phyloP scores from a whole-genome alignment of 768 basidiomycete genomes.

The Sporobolomyces phaffii region DNA sequence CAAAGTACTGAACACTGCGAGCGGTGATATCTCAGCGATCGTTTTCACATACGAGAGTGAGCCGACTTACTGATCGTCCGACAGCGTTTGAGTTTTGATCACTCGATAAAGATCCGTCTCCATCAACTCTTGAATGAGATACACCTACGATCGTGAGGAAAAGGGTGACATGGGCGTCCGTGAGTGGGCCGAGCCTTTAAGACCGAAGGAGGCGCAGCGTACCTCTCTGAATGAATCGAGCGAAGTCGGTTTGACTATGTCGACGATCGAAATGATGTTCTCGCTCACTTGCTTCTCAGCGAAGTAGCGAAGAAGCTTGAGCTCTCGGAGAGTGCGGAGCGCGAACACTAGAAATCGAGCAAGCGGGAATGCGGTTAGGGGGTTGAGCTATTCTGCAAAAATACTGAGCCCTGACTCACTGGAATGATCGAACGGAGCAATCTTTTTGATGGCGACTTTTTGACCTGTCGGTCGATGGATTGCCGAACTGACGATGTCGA shows the following conservation, averaged over 20 bases:
- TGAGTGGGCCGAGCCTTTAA: too few species aligned
- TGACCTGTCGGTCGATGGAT: conserved; percentile 68
- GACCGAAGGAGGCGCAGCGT: conserved; percentile 45
- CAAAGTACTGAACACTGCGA: conserved; percentile 70
- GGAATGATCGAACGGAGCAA: conserved; percentile 88
- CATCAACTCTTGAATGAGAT: conserved; percentile 52
- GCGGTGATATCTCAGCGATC: too few species aligned
- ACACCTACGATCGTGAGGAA: too few species aligned
- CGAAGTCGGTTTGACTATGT: conserved; percentile 77
- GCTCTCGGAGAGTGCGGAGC: conserved; percentile 72
- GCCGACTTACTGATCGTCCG: conserved; percentile 89
- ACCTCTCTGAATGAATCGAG: conserved; percentile 81
- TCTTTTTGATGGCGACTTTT: conserved; percentile 92
- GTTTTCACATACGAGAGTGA: too few species aligned
- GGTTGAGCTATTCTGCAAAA: too few species aligned
- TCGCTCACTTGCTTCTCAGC: conserved; percentile 44
- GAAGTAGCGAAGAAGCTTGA: conserved; percentile 80
- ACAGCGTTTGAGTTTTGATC: conserved; percentile 85
- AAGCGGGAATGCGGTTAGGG: too few species aligned
- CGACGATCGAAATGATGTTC: conserved; percentile 83
- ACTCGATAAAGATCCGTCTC: conserved; percentile 96
- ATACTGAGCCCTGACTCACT: too few species aligned
- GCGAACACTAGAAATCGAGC: conserved; percentile 61
- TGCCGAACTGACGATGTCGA: conserved; percentile 53
- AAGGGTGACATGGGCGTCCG: too few species aligned